Base-by-base conservation (phyloP, 495 filamentous ascomycete genomes). In the Penicillium bovifimosum region DNA sequence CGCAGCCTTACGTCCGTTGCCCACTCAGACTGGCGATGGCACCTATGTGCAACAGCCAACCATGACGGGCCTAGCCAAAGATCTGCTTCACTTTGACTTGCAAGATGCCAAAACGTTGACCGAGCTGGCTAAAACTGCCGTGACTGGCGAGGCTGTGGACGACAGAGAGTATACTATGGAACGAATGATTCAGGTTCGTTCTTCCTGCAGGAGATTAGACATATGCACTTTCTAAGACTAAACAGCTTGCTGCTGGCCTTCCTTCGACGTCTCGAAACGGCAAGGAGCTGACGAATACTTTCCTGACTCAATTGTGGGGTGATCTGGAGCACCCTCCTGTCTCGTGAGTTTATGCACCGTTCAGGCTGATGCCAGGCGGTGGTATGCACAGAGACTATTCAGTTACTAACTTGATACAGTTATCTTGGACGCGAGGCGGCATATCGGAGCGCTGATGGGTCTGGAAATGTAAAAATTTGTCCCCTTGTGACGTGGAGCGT, bases 91-190 rank as follows among this genome's bases (percentile, higher is more conserved):
- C 58, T 47, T 79, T 17, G 64, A 69, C 29, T 50, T 73, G 18
- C 54, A 60, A 11, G 72, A 80, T 55, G 52, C 76, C 41, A 70
- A 71, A 44, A 73, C 73, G 9, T 51, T 81, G 39, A 59, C 72
- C n/a, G 73, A 81, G 11, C 54, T 77, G 18, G 54, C 66, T n/a
- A 79, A 76, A 54, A 86, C 86, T 61, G 79, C 79, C 52, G 88
- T 91, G 68, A 86, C 85, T 17, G 86, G 88, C 9, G 85, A 93
- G 42, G 88, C 90, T 5, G 81, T 95, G 16, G 85, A 96, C 55
- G 91, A 96, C 69, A 91, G 90, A 68, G 65, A 72, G 3, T 84
- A 82, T 55, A 65, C 78, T 9, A 82, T 81, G 78, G 80, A 84
- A 55, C 65, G 70, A 24, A 56, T 82, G 35, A 74, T 83, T 45